Conservation (phyloP, 1,284 basidiomycete species). For the Malassezia vespertilionis region DNA sequence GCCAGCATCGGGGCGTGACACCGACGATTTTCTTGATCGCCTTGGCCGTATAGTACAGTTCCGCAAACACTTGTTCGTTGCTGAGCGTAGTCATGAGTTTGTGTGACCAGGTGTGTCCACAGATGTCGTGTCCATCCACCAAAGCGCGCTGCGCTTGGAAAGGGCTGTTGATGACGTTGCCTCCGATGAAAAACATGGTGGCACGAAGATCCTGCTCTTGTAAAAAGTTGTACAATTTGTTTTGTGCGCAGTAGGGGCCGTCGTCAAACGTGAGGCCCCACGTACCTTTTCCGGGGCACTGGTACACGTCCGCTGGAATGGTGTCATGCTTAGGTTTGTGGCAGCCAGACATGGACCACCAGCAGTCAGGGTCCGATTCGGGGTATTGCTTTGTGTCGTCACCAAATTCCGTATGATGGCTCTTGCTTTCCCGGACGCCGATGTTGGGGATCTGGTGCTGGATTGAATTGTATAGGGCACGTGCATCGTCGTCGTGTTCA, state of each 20-base stretch:
- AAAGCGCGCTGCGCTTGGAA: slow-evolving; percentile 51
- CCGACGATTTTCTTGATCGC: slow-evolving; percentile 52
- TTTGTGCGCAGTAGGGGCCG: slow-evolving; percentile 50
- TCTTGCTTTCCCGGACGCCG: not conserved
- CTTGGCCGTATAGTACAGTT: slow-evolving; percentile 53
- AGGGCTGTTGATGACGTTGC: slow-evolving; percentile 54
- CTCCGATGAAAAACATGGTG: slow-evolving; percentile 51
- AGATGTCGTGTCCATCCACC: slow-evolving; percentile 37
- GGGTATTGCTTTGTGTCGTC: not conserved
- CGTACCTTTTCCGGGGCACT: slow-evolving; percentile 50
- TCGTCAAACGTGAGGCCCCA: slow-evolving; percentile 54
- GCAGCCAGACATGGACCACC: slow-evolving; percentile 35
- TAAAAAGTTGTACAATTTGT: slow-evolving; percentile 53
- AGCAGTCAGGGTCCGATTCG: slow-evolving; percentile 33
- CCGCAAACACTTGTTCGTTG: slow-evolving; percentile 53
- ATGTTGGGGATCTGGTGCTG: slow-evolving; percentile 18
- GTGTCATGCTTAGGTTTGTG: slow-evolving; percentile 36
- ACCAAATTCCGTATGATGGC: not conserved
- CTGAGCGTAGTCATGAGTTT: slow-evolving; percentile 51
- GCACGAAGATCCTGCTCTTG: slow-evolving; percentile 51
- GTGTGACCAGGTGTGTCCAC: slow-evolving; percentile 49
- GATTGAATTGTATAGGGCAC: slow-evolving; percentile 32
- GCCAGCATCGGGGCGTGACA: slow-evolving; percentile 51
- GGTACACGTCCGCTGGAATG: slow-evolving; percentile 47
- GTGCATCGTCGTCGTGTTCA: slow-evolving; percentile 47